Base-by-base conservation (phyloP, 305 asterid species). In the Coffea humblotiana region DNA sequence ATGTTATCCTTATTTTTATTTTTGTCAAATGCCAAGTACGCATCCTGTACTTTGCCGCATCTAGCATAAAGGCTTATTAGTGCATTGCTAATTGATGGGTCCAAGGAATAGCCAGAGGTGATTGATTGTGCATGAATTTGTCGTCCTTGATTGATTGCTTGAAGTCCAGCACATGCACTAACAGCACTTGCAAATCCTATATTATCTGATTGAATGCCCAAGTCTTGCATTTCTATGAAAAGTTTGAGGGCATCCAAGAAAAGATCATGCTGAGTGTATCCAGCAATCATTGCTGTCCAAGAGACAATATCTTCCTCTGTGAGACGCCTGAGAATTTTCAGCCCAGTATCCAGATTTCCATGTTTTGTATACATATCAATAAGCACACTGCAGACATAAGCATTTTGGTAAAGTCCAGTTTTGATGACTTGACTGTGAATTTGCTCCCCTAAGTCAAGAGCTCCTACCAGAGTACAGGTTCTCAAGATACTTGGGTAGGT, bases 251-350 rank as follows among this genome's bases (percentile, higher is more conserved):
- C 97, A 85, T 90, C 97, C 49, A 76, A 49, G 80, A 90, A 94
- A 87, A 85, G 84, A 70, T 89, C 90, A 60, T 91, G 93, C 74
- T 88, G 97, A 78, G 97, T 79, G 77, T 87, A 94, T 80, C 98
- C 97, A 79, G 98, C 90, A 47, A 94, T 88, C 95, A 94, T 88
- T 51, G 98, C 90, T 45, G 98, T 94, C 98, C 97, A 94, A 60
- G 97, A 90, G 74, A 94, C 97, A 67, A 92, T 67, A 78, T 94
- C 97, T 15, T 92, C 93, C 86, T 93, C 96, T 27, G 81, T 81
- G 70, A 93, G 88, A 67, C 87, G 88, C 78, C 89, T 90, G 80
- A 93, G 92, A 78, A 94, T 89, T 85, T 90, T 91, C 84, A 83
- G 35, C 23, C 98, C 98, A 27, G 86, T 80, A 82, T 89, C 91